These are phyloP conservation scores for Benincasa hispida DNA, from an alignment of 306 rosid species.

Conservation along the genomic window DNA sequence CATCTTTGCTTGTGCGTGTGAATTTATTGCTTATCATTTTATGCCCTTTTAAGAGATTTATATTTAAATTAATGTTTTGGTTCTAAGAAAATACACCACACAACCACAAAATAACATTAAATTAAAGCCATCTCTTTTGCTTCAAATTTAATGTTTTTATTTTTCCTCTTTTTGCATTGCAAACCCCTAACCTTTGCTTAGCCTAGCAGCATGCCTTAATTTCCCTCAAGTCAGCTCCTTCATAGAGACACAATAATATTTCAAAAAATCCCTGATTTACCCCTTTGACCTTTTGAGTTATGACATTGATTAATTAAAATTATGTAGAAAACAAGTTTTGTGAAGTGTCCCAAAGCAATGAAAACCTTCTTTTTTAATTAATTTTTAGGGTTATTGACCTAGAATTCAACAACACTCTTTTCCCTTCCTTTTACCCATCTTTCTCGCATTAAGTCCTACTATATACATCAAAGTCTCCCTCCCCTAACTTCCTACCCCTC, in stretches of 20 bases:
- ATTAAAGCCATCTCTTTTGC: neutral
- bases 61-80: neutral
- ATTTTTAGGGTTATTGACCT: slow-evolving; percentile 6
- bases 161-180: neutral
- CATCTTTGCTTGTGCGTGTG: neutral
- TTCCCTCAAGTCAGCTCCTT: slow-evolving; percentile 29
- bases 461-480: slow-evolving; percentile 34
- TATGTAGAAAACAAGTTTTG: neutral
- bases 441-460: slow-evolving; percentile 55
- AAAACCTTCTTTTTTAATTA: slow-evolving; percentile 12
- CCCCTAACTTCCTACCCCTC: slow-evolving; percentile 11
- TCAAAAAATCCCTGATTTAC: slow-evolving; percentile 11
- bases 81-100: neutral
- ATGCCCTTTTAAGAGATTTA: neutral
- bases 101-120: neutral
- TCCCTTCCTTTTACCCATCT: slow-evolving; percentile 33
- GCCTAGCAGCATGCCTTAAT: slow-evolving; percentile 37
- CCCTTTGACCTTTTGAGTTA: slow-evolving; percentile 30
- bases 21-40: neutral
- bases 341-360: slow-evolving; percentile 11
- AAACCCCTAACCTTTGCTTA: slow-evolving; percentile 50
- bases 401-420: slow-evolving; percentile 40
- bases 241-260: neutral
- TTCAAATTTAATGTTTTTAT: neutral
- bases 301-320: neutral